phyloP scores from a whole-genome alignment of 2,329 filamentous ascomycete species.

The Alternaria rosae region DNA sequence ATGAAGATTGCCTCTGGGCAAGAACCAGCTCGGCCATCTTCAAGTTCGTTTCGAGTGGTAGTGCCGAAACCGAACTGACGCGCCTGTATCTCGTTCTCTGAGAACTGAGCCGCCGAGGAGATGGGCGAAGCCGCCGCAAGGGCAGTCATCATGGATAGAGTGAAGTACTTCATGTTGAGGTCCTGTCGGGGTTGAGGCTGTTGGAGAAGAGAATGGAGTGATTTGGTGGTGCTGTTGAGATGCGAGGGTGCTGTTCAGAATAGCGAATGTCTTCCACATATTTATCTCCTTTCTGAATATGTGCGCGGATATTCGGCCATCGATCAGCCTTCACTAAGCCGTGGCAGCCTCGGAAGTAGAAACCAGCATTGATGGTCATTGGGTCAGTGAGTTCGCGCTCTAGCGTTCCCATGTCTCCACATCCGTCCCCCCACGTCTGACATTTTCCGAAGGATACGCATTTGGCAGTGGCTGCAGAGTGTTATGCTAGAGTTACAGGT shows the following conservation, averaged over 20 bases:
- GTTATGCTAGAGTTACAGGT: not conserved
- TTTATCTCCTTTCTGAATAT: not conserved
- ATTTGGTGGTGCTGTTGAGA: not conserved
- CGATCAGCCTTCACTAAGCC: not conserved
- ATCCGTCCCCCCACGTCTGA: not conserved
- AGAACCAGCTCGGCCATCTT: slow-evolving; percentile 20
- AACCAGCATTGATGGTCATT: not conserved
- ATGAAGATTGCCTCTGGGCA: slow-evolving; percentile 41
- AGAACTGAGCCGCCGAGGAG: slow-evolving; percentile 10
- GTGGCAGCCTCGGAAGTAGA: not conserved
- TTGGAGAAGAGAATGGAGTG: not conserved
- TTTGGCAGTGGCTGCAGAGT: not conserved
- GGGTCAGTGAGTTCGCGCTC: not conserved
- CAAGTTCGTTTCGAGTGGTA: slow-evolving; percentile 31
- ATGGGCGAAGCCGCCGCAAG: slow-evolving; percentile 23
- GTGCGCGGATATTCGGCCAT: not conserved
- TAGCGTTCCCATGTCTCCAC: not conserved
- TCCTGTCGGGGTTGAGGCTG: not conserved
- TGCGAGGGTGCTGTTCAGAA: not conserved
- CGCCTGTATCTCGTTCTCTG: slow-evolving; percentile 15
- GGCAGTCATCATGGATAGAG: slow-evolving; percentile 21
- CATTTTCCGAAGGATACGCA: not conserved
- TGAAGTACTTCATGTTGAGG: slow-evolving; percentile 33
- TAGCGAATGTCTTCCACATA: not conserved
- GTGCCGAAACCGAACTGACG: slow-evolving; percentile 21